phyloP scores from a whole-genome alignment of 352 stramenopile genomes.

The Phytophthora syringae region DNA sequence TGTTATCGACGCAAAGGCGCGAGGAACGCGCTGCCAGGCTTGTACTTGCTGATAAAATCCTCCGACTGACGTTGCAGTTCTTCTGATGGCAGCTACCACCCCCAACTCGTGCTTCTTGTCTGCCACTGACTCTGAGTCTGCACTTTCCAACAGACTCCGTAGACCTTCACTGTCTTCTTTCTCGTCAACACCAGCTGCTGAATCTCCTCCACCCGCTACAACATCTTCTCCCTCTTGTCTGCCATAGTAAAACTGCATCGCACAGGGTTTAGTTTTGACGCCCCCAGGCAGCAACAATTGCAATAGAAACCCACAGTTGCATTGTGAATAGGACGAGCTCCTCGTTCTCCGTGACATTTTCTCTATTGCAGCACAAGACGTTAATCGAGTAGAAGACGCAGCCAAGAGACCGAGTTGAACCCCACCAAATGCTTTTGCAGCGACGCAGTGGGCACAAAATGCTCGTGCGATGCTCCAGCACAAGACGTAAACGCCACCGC shows the following conservation, averaged over 20 bases:
- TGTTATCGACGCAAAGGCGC: constrained; percentile 43
- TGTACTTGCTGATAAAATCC: constrained; percentile 55
- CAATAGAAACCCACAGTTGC: constrained; percentile 21
- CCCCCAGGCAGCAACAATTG: background rate
- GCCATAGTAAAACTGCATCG: constrained; percentile 40
- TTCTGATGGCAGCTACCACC: constrained; percentile 35
- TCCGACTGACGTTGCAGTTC: constrained; percentile 29
- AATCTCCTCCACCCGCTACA: background rate
- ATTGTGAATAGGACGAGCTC: constrained; percentile 27
- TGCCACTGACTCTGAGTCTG: background rate
- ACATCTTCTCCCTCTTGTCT: constrained; percentile 9
- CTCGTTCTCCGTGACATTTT: constrained; percentile 37
- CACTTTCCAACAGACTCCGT: constrained; percentile 30
- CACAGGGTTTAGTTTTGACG: background rate
- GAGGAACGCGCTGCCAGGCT: constrained; percentile 58
- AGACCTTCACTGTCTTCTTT: constrained; percentile 4
- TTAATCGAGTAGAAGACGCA: background rate
- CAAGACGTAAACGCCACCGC: constrained; percentile 47
- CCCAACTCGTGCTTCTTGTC: constrained; percentile 1
- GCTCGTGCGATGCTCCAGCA: constrained; percentile 19
- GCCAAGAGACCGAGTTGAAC: background rate
- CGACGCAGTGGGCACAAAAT: constrained; percentile 46
- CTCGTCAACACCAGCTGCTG: background rate
- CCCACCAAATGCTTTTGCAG: constrained; percentile 56
- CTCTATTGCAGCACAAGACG: constrained; percentile 11